Base-by-base conservation (phyloP, 2,329 filamentous ascomycete genomes). In the Colletotrichum nymphaeae region DNA sequence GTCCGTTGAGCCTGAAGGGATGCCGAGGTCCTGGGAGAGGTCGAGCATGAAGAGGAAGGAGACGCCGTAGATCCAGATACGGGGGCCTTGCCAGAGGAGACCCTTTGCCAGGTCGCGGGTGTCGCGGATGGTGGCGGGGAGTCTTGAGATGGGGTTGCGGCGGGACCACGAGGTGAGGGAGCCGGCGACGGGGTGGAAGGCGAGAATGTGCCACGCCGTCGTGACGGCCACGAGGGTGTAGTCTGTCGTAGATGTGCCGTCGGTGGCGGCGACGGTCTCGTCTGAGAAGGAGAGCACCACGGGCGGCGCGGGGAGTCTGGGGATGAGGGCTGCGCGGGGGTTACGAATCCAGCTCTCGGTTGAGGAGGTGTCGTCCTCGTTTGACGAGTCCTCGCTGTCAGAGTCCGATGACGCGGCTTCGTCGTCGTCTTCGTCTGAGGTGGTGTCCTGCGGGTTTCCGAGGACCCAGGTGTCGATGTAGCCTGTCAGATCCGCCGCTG, bases 41-140 rank as follows among this genome's bases (percentile, higher is more conserved):
- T 98, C 95, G 73, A 99, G 90, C 95, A 98, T 98, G 84, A 94
- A 95, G 28, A 99, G 83, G 88, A 95, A 98, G 1, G 90, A 92
- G 53, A 91, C 90, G 7, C 96, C 95, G 79, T 97, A 98, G 24
- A 98, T 84, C 95, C 96, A 98, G 8, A 96, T 83, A 16, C 96
- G 90, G 32, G 86, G 86, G 1, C 93, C 86, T 79, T 97, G 93
- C 95, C 96, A 98, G 52, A 98, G 82, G 30, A 92, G 91, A 4
- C 95, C 95, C 86, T 96, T 96, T 67, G 93, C 93, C 55, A 94
- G 88, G 80, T 98, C 95, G 73, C 93, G 90, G 28, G 95, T 89
- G 75, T 91, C 90, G 69, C 88, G 90, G 81, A 97, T 96, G 60
- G 93, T 89, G 3, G 88, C 86, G 0, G 95, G 97, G 24, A 98